These are phyloP conservation scores for Diaporthe ampelina DNA, from an alignment of 2,329 filamentous ascomycete genomes.

Conservation along the genomic window DNA sequence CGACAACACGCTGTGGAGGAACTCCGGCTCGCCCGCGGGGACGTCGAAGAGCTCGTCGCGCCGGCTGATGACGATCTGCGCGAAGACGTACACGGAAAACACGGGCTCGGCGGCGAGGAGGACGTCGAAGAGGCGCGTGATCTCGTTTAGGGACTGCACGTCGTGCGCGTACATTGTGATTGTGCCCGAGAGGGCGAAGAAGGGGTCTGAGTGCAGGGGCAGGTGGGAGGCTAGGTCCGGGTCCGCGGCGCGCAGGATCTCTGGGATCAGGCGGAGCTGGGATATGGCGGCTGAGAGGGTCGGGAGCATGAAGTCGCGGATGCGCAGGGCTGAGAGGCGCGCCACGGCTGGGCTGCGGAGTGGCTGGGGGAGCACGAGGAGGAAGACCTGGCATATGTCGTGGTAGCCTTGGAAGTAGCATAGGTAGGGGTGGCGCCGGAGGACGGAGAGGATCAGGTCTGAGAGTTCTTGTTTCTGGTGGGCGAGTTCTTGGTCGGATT, in stretches of 20 bases:
- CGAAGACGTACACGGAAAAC: constrained; percentile 92
- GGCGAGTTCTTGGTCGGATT: constrained; percentile 77
- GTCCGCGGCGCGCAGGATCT: constrained; percentile 82
- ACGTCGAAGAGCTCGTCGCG: constrained; percentile 88
- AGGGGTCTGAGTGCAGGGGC: constrained; percentile 80
- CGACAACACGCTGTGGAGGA: constrained; percentile 89
- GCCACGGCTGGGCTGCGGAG: constrained; percentile 75
- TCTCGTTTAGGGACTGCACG: constrained; percentile 89
- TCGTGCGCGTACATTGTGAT: constrained; percentile 98
- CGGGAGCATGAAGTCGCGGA: constrained; percentile 98
- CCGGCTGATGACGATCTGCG: constrained; percentile 85
- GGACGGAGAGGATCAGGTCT: constrained; percentile 82
- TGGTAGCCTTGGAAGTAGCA: constrained; percentile 99
- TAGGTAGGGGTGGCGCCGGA: constrained; percentile 85
- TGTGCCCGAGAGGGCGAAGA: constrained; percentile 93
- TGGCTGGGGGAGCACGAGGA: constrained; percentile 82
- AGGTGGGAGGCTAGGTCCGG: constrained; percentile 80
- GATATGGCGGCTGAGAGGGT: constrained; percentile 83
- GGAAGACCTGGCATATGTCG: constrained; percentile 95
- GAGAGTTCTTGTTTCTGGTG: constrained; percentile 82
- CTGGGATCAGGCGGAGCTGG: constrained; percentile 89
- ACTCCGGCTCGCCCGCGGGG: constrained; percentile 87
- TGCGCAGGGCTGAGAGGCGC: constrained; percentile 89
- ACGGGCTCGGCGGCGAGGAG: constrained; percentile 89
- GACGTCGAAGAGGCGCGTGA: constrained; percentile 92